These are phyloP conservation scores for Pterocarpus macrocarpus DNA, from an alignment of 306 rosid species.

Conservation along the genomic window DNA sequence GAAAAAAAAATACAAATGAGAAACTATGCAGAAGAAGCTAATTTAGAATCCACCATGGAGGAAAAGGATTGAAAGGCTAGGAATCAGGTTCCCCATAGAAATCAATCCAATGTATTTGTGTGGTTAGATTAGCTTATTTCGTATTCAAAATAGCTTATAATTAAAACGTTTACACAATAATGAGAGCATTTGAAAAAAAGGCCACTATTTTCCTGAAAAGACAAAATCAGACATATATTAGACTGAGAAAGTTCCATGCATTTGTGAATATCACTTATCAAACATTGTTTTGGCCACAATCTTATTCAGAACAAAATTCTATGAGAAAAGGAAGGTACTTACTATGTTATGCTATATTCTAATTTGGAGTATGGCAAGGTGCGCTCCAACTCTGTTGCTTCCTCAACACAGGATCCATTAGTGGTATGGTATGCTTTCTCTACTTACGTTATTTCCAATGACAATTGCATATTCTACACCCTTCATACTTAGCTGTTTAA, in stretches of 20 bases:
- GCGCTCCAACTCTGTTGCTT: constrained; percentile 34
- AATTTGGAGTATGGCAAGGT: constrained; percentile 32
- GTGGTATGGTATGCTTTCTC: not conserved
- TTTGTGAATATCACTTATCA: not conserved
- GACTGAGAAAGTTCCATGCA: not conserved
- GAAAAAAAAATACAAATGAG: not conserved
- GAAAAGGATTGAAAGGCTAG: constrained; percentile 35
- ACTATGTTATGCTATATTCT: constrained; percentile 18
- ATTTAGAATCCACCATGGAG: constrained; percentile 51
- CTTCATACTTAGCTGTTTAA: not conserved
- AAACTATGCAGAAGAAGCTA: constrained; percentile 35
- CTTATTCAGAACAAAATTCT: constrained; percentile 48
- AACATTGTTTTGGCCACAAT: constrained; percentile 30
- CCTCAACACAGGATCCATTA: not conserved
- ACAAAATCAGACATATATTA: not conserved
- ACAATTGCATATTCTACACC: constrained; percentile 20
- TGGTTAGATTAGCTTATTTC: not conserved
- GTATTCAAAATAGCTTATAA: not conserved
- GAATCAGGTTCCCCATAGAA: constrained; percentile 54
- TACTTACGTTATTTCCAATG: no score
- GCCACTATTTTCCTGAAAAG: no score
- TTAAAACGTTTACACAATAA: no score
- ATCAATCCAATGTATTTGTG: not conserved
- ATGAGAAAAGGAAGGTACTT: constrained; percentile 28
- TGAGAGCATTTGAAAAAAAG: no score